Percentiles rank a stretch among this genome's conserved stretches.
Conservation (phyloP, 257 asterid genomes). For the Rauvolfia tetraphylla region DNA sequence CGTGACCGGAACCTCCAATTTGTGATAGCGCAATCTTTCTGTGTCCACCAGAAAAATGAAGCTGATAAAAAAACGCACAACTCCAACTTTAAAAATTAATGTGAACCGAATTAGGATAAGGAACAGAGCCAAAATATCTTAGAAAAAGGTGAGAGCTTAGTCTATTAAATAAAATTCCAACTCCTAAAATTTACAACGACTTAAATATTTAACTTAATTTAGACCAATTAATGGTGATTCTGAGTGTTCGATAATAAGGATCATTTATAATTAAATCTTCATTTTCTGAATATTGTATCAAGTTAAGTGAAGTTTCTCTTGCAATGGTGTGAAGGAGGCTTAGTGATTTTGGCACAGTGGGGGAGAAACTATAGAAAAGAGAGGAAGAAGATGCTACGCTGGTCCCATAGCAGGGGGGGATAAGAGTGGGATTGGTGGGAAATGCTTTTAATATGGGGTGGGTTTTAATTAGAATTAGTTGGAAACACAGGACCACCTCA, state of each 20-base stretch:
- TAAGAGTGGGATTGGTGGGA: constrained; percentile 41
- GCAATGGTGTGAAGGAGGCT: neutral
- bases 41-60: constrained; percentile 1
- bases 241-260: too few relatives aligned
- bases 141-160: too few relatives aligned
- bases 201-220: too few relatives aligned
- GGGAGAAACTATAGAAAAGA: too few relatives aligned
- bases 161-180: too few relatives aligned
- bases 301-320: too few relatives aligned
- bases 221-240: too few relatives aligned
- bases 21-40: neutral
- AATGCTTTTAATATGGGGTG: constrained; percentile 16
- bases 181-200: too few relatives aligned
- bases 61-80: neutral
- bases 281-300: too few relatives aligned
- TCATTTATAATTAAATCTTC: too few relatives aligned
- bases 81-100: neutral
- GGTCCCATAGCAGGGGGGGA: constrained; percentile 50
- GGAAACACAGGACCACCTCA: constrained; percentile 86
- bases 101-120: too few relatives aligned
- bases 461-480: constrained; percentile 73
- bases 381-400: constrained; percentile 21
- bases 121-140: too few relatives aligned
- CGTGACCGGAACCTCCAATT: constrained; percentile 39
- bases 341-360: constrained; percentile 1